A percentile compares a stretch with the other conserved stretches of the same genome.
Evolutionary conservation across 257 asterid species (phyloP).

Genomic region (Ballota nigra): DNA sequence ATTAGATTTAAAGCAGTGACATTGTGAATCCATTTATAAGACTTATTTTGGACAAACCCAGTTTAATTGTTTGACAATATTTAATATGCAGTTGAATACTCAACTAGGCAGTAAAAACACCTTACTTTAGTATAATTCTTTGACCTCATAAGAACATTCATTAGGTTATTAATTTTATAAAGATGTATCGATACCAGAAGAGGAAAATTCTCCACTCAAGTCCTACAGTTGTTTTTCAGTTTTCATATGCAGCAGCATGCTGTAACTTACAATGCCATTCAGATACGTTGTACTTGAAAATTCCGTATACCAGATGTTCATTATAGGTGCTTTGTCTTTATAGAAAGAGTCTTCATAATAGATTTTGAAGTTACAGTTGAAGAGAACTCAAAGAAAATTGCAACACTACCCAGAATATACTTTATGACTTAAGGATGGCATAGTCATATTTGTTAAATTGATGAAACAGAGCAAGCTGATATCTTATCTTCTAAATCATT

Average conservation of each 20-base stretch:
- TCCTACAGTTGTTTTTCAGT: background rate
- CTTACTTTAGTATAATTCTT: background rate
- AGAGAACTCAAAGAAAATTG: background rate
- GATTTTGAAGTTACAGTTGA: background rate
- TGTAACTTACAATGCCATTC: background rate
- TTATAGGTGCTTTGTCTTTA: background rate
- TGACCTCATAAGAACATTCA: background rate
- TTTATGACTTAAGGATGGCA: background rate
- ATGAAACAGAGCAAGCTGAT: background rate
- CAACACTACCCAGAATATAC: background rate
- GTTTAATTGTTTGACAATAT: constrained; percentile 1
- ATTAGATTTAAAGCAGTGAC: constrained; percentile 14
- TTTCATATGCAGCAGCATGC: background rate
- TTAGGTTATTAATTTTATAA: background rate
- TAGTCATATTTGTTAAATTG: background rate
- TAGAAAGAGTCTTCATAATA: background rate
- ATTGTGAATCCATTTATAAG: background rate
- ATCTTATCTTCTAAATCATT: background rate
- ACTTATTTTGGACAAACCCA: background rate
- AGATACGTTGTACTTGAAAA: background rate
- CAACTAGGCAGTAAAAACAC: background rate
- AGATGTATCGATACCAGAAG: background rate
- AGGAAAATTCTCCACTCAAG: background rate
- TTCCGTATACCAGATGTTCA: background rate
- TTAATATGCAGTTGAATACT: background rate